Base-by-base conservation (phyloP, 169 alveolate genomes). In the Cryptosporidium andersoni region DNA sequence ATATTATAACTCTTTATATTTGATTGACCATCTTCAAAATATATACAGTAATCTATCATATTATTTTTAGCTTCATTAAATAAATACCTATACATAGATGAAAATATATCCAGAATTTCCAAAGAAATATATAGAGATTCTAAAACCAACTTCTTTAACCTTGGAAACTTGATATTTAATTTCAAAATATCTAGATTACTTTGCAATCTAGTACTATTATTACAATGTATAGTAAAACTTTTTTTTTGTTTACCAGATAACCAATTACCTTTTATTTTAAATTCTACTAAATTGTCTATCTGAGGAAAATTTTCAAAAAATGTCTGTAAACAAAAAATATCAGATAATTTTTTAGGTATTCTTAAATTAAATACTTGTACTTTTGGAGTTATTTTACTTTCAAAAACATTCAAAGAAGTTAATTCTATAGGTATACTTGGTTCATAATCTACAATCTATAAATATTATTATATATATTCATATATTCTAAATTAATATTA, bases 251-350 rank as follows among this genome's bases (percentile, higher is more conserved):
- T 25, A 25, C 0, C 25, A 25, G 25, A 25, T 25, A 25, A 25
- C 25, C 25, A 25, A 25, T 25, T 7, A 14, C 66, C 66, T 6
- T 25, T 1, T 3, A 64, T 64, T 16, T 60, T 64, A 34, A 64
- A 9, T 2, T 64, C 62, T 11, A 2, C 25, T n/a, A 64, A 45
- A 34, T 64, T 39, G 43, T 64, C 62, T 1, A 64, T 11, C 58
- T 64, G 47, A 5, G 80, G 80, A 64, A 64, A 64, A 64, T 25
- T 16, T 42, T 45, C 60, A 34, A 64, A 25, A 60, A 64, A 64
- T 25, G 0, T 25, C 25, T 25, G 25, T 25, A 25, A 25, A 25
- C 0, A 25, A 25, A 0, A 25, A 25, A 25, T 25, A 25, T 25
- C 25, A 25, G 25, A 25, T 25, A 25, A 0, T 25, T 25, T 25